Base-by-base conservation (phyloP, 495 filamentous ascomycete species). In the Thermothielavioides terrestris region DNA sequence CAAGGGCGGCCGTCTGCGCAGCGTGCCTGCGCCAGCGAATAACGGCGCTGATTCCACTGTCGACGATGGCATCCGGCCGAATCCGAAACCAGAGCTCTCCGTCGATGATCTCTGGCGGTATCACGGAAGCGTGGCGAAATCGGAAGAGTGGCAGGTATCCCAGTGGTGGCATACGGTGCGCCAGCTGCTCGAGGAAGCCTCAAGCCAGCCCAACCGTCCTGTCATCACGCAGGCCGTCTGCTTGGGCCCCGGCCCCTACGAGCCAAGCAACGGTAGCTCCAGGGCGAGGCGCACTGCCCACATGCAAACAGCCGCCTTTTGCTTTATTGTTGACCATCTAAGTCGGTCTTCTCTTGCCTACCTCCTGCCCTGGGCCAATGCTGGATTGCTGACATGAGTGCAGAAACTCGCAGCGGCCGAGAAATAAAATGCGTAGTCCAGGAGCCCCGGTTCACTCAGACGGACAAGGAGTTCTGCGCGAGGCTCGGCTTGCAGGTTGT, bases 391-490 rank as follows among this genome's bases (percentile, higher is more conserved):
- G 14, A 57, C 40, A 8, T 8, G 11, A 9, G n/a, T 28, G 9
- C 37, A 66, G 66, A 60, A 28, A 52, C 47, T 3, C 17, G 37
- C 1, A 37, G 21, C 30, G 32, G 49, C 2, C 60, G 49, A 2
- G 48, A 39, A 6, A 68, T 75, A 38, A 62, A 65, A 23, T 67
- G 77, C 41, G 64, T 78, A 52, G 76, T 83, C 20, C 86, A 90
- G 68, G 86, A 90, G 41, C 86, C 86, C 6, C 57, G 77, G 54
- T 88, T 88, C 67, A 87, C 79, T 44, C 36, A 61, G 7, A 61
- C 75, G 6, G 86, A 90, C 57, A 72, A 68, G 21, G 55, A 62
- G 0, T 83, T 87, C 49, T 73, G 88, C 32, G 28, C 52, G 0
- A 64, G 57, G 10, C 65, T 82, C 1, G 71, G 70, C 18, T 73